These are phyloP conservation scores for Microdochium bolleyi DNA, from an alignment of 2,329 filamentous ascomycete species.

Conservation along the genomic window DNA sequence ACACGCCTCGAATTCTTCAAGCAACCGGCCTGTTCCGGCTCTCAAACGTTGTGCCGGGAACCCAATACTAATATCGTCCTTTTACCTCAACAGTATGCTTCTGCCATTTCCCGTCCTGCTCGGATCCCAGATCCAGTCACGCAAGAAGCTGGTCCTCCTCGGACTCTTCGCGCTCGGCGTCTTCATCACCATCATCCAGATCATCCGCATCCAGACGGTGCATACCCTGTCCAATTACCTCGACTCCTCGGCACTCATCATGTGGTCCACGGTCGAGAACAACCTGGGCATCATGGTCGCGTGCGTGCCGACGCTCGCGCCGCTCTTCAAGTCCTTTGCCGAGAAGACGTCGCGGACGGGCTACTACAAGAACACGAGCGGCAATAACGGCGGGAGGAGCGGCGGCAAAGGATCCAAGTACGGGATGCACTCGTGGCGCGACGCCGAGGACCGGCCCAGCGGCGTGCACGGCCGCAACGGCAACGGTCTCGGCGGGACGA, in stretches of 20 bases:
- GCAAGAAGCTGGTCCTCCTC: slow-evolving; percentile 32
- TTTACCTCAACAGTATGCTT: slow-evolving; percentile 25
- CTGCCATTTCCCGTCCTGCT: slow-evolving; percentile 31
- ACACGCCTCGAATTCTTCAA: too few relatives aligned
- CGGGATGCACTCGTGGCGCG: slow-evolving; percentile 16
- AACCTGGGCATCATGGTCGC: slow-evolving; percentile 33
- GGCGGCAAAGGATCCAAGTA: slow-evolving; percentile 8
- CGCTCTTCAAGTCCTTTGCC: slow-evolving; percentile 27
- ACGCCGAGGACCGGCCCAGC: slow-evolving; percentile 1
- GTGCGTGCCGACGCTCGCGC: slow-evolving; percentile 33
- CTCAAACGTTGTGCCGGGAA: too few relatives aligned
- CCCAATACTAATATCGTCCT: too few relatives aligned
- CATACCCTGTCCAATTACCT: slow-evolving; percentile 32
- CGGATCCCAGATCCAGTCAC: slow-evolving; percentile 24
- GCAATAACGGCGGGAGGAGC: slow-evolving; percentile 3
- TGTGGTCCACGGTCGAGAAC: slow-evolving; percentile 37
- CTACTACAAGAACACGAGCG: slow-evolving; percentile 1
- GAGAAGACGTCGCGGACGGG: slow-evolving; percentile 13
- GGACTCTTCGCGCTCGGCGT: slow-evolving; percentile 38
- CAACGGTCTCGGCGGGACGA: not conserved
- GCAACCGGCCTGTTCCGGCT: too few relatives aligned
- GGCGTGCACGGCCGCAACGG: not conserved
- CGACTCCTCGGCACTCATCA: slow-evolving; percentile 31
- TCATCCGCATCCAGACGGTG: slow-evolving; percentile 42
- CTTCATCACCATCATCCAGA: slow-evolving; percentile 42